These are phyloP conservation scores for Solanum chiquidenum DNA, from an alignment of 257 asterid species.

Conservation along the genomic window DNA sequence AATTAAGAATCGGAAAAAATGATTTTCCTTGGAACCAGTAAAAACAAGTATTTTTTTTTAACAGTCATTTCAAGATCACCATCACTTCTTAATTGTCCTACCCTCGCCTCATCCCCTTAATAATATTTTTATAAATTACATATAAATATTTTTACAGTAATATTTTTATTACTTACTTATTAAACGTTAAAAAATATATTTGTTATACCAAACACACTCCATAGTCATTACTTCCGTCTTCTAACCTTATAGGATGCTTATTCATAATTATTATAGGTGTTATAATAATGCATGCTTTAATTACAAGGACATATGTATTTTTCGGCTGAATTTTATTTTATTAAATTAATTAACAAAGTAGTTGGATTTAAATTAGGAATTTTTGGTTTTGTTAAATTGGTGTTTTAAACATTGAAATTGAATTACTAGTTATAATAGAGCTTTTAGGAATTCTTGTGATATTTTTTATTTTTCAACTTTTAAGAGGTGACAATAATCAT, in stretches of 20 bases:
- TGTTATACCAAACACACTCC: background rate
- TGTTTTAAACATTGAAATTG: background rate
- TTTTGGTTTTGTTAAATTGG: background rate
- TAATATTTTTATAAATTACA: no score
- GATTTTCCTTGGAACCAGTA: no score
- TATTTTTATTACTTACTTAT: no score
- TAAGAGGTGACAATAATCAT: background rate
- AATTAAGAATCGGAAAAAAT: background rate
- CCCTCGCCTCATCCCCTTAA: no score
- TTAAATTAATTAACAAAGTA: background rate
- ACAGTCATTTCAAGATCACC: background rate
- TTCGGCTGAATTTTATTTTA: background rate
- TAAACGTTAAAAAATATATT: no score
- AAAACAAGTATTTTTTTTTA: no score
- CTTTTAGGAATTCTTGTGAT: background rate
- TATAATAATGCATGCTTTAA: background rate
- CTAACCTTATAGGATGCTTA: background rate
- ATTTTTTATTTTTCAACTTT: background rate
- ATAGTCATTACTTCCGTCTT: background rate
- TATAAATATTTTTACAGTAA: no score
- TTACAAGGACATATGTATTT: background rate
- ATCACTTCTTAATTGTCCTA: background rate
- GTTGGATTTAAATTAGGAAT: background rate
- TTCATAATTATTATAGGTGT: background rate
- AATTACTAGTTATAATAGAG: background rate